These are phyloP conservation scores for Letharia lupina DNA, from an alignment of 495 filamentous ascomycete genomes.

Conservation along the genomic window DNA sequence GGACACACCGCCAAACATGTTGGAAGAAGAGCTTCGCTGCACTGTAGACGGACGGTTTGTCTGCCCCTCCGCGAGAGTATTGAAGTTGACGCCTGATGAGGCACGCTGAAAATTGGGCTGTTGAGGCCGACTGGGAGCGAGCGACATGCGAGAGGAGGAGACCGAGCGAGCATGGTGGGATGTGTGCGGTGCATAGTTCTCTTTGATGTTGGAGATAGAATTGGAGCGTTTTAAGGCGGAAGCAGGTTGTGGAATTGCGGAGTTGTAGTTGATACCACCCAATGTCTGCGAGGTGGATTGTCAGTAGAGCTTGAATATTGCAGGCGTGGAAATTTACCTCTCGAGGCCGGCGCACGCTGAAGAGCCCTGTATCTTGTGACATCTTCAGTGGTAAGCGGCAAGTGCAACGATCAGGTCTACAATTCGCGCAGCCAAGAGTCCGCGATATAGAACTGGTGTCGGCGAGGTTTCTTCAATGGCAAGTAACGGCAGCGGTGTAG, in stretches of 20 bases:
- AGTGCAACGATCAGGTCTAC: neutral
- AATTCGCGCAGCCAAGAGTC: neutral
- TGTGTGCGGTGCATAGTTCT: constrained; percentile 55
- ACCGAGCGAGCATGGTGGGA: constrained; percentile 66
- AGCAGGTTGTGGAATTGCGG: constrained; percentile 76
- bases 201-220: constrained; percentile 62
- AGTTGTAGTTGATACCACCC: constrained; percentile 66
- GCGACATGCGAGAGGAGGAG: constrained; percentile 77
- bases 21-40: constrained; percentile 71
- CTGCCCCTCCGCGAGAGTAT: constrained; percentile 44
- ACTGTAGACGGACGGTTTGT: constrained; percentile 60
- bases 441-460: neutral
- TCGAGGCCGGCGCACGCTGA: constrained; percentile 64
- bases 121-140: constrained; percentile 66
- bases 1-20: constrained; percentile 47
- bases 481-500: neutral
- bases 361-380: constrained; percentile 68
- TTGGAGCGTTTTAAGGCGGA: constrained; percentile 94
- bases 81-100: constrained; percentile 67
- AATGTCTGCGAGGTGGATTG: constrained; percentile 51
- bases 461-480: neutral
- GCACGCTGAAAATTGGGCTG: constrained; percentile 79
- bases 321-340: constrained; percentile 45
- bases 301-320: constrained; percentile 8
- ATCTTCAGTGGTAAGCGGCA: constrained; percentile 36